phyloP scores from a whole-genome alignment of 768 basidiomycete species.

The Royoungia palumana region DNA sequence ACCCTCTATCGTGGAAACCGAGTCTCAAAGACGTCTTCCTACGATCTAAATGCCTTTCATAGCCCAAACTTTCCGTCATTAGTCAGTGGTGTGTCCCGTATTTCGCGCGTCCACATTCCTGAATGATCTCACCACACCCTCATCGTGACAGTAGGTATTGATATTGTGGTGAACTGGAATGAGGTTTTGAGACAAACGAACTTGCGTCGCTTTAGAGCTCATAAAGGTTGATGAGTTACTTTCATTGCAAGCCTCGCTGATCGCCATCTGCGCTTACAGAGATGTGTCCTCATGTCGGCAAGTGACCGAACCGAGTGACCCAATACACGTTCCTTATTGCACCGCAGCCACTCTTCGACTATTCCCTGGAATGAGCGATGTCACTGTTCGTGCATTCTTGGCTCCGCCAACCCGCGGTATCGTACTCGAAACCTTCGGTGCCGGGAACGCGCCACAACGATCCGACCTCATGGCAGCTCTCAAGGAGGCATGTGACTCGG shows the following conservation, averaged over 20 bases:
- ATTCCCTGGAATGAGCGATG: constrained; percentile 81
- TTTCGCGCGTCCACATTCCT: background rate
- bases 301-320: constrained; percentile 23
- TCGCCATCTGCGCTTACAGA: constrained; percentile 37
- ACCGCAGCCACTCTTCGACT: constrained; percentile 72
- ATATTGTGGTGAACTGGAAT: constrained; percentile 87
- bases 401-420: constrained; percentile 73
- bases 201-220: constrained; percentile 72
- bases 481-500: constrained; percentile 76
- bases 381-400: constrained; percentile 74
- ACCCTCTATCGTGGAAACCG: constrained; percentile 83
- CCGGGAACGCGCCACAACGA: constrained; percentile 88
- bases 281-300: constrained; percentile 80
- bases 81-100: constrained; percentile 56
- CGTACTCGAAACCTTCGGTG: constrained; percentile 88
- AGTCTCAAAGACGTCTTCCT: constrained; percentile 78
- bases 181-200: constrained; percentile 81
- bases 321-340: constrained; percentile 13
- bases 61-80: constrained; percentile 83
- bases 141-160: constrained; percentile 68
- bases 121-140: constrained; percentile 4
- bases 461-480: constrained; percentile 71
- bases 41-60: constrained; percentile 77
- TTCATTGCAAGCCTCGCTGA: constrained; percentile 10
- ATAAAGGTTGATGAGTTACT: constrained; percentile 53